Base-by-base conservation (phyloP, 139 green algal genomes). In the Haematococcus lacustris region DNA sequence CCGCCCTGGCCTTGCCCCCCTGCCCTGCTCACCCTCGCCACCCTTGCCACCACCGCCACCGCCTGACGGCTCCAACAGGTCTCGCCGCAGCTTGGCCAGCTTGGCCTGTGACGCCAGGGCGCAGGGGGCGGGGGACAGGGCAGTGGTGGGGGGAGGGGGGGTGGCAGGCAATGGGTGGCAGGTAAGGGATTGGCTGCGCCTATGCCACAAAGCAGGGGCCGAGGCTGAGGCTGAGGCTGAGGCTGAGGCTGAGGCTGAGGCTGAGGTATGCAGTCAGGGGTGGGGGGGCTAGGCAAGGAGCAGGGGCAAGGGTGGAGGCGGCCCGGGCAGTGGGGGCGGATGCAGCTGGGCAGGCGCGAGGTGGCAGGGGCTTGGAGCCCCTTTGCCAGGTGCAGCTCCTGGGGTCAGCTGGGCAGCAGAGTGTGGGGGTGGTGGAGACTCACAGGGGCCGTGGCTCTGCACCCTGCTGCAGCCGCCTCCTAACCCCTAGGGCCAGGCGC, bases 31-130 rank as follows among this genome's bases (percentile, higher is more conserved):
- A n/a, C n/a, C n/a, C n/a, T n/a, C n/a, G n/a, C n/a, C n/a, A n/a
- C n/a, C n/a, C n/a, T n/a, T n/a, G n/a, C 91, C 92, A 28, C 88
- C 95, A 13, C 89, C 88, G 2, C 70, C 78, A 7, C 83, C 82
- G 28, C 76, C 72, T 26, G 53, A 73, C 1, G 86, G 91, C 50
- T 98, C 95, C 57, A 99, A 77, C 53, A 99, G 81, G 71, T 99
- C 94, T 65, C 94, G 75, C 38, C 91, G 76, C 35, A 99, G 83
- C 88, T 99, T 99, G 30, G 95, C 95, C 5, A 99, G 82, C 81
- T 99, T 99, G 64, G 95, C 94, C 89, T 97, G 88, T 28, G 65
- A 64, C 7, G 26, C 40, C 38, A 71, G 47, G 47, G 47, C 47
- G 21, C 13, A 21, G 21, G 47, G 21, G 47, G 21, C 13, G 13